Evolutionary conservation across 768 basidiomycete species (phyloP).

Genomic region (Pulveroboletus sp.): DNA sequence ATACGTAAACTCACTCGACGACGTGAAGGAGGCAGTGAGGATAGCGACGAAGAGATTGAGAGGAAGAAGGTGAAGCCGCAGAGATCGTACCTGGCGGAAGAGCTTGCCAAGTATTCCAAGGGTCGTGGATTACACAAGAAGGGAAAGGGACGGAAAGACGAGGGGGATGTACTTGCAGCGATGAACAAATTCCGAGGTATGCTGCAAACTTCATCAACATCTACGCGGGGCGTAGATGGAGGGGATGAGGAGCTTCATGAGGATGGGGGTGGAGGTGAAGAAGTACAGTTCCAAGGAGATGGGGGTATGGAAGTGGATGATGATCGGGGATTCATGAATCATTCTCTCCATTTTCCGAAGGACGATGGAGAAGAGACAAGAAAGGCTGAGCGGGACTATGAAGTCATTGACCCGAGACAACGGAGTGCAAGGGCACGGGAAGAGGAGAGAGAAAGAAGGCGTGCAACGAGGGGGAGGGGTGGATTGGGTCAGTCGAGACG

Average conservation of each 20-base stretch:
- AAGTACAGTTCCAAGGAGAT: constrained; percentile 30
- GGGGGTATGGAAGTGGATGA: constrained; percentile 70
- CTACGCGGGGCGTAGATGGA: constrained; percentile 25
- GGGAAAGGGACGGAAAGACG: constrained; percentile 59
- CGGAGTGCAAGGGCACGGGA: constrained; percentile 70
- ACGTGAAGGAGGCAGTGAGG: constrained; percentile 44
- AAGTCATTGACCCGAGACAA: constrained; percentile 81
- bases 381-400: constrained; percentile 82
- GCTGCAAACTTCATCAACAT: constrained; percentile 43
- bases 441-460: constrained; percentile 69
- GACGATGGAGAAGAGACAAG: constrained; percentile 67
- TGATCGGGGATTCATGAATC: constrained; percentile 69
- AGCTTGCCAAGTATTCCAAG: constrained; percentile 76
- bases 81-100: constrained; percentile 73
- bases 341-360: constrained; percentile 72
- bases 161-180: constrained; percentile 63
- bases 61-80: constrained; percentile 53
- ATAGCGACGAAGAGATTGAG: constrained; percentile 59
- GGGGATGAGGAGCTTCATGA: constrained; percentile 13
- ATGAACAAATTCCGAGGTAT: constrained; percentile 68
- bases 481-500: constrained; percentile 20
- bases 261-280: constrained; percentile 6
- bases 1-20: constrained; percentile 72
- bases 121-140: constrained; percentile 55
- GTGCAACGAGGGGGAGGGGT: constrained; percentile 24